Conservation (phyloP, 2,329 filamentous ascomycete species). For the Ascochyta koolunga region DNA sequence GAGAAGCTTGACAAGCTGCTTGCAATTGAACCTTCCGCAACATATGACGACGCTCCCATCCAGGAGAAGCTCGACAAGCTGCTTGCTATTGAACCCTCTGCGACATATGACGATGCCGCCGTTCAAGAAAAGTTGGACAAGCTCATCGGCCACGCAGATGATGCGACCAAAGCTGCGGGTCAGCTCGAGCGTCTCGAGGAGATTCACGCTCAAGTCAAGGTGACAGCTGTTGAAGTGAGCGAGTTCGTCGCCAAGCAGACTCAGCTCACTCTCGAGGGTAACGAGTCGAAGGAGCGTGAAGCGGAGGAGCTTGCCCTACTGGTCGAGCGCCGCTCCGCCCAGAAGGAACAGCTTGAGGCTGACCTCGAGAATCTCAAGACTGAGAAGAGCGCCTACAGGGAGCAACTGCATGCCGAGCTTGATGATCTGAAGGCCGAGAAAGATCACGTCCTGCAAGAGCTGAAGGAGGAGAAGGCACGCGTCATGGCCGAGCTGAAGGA, state of each 20-base stretch:
- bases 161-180: constrained; percentile 71
- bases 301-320: constrained; percentile 79
- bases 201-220: constrained; percentile 85
- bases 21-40: constrained; percentile 44
- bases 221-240: constrained; percentile 82
- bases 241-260: constrained; percentile 80
- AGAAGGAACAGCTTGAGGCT: constrained; percentile 65
- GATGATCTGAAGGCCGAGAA: constrained; percentile 54
- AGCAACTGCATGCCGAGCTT: constrained; percentile 59
- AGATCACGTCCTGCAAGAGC: constrained; percentile 44
- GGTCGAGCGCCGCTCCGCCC: constrained; percentile 75
- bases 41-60: constrained; percentile 56
- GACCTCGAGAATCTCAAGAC: constrained; percentile 53
- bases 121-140: constrained; percentile 63
- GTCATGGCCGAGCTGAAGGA: constrained; percentile 43
- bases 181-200: constrained; percentile 85
- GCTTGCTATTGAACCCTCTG: constrained; percentile 53
- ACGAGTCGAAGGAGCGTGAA: constrained; percentile 78
- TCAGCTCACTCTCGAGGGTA: constrained; percentile 74
- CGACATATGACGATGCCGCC: constrained; percentile 51
- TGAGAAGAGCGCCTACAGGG: constrained; percentile 67
- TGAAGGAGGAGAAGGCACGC: constrained; percentile 51
- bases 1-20: constrained; percentile 63
- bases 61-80: constrained; percentile 63
- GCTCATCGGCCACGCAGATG: constrained; percentile 64